A percentile compares a stretch with the other conserved stretches of the same genome.
Evolutionary conservation across 805 yeast species (phyloP).

Genomic region (Candida ipomoeae): DNA sequence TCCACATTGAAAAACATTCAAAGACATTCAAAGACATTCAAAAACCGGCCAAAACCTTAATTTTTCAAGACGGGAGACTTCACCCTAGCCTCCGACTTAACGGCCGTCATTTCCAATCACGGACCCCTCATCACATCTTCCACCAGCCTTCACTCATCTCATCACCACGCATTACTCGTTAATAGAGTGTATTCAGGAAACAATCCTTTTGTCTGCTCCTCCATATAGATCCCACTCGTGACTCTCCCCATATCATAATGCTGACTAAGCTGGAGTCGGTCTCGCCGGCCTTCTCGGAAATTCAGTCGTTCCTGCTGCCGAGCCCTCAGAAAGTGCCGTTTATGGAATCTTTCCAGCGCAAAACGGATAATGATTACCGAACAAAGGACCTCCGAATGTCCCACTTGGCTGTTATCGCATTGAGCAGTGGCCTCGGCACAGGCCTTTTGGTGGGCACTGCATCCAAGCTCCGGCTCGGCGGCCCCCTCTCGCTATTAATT

Average conservation of each 20-base stretch:
- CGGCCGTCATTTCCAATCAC: too few relatives aligned
- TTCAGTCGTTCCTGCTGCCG: constrained; percentile 6
- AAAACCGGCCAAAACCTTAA: too few relatives aligned
- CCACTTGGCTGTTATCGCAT: constrained; percentile 33
- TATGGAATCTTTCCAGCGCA: constrained; percentile 16
- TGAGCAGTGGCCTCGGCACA: constrained; percentile 39
- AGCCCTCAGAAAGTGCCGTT: constrained; percentile 1
- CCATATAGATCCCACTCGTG: background rate
- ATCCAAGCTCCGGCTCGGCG: constrained; percentile 23
- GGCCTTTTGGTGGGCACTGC: constrained; percentile 41
- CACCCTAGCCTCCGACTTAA: too few relatives aligned
- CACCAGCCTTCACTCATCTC: too few relatives aligned
- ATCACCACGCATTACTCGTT: too few relatives aligned
- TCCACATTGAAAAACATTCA: too few relatives aligned
- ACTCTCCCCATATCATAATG: background rate
- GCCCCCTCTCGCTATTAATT: constrained; percentile 22
- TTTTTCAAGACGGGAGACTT: too few relatives aligned
- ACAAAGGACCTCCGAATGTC: constrained; percentile 17
- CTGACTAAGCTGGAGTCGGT: constrained; percentile 3
- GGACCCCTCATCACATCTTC: too few relatives aligned
- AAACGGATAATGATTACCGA: constrained; percentile 9
- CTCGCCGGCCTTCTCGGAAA: constrained; percentile 11
- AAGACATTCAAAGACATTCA: too few relatives aligned
- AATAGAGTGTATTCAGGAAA: too few relatives aligned
- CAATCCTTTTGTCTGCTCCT: background rate